A percentile compares a stretch with the other conserved stretches of the same genome.
phyloP scores from a whole-genome alignment of 768 basidiomycete species.

The Pleurotus ostreatus region DNA sequence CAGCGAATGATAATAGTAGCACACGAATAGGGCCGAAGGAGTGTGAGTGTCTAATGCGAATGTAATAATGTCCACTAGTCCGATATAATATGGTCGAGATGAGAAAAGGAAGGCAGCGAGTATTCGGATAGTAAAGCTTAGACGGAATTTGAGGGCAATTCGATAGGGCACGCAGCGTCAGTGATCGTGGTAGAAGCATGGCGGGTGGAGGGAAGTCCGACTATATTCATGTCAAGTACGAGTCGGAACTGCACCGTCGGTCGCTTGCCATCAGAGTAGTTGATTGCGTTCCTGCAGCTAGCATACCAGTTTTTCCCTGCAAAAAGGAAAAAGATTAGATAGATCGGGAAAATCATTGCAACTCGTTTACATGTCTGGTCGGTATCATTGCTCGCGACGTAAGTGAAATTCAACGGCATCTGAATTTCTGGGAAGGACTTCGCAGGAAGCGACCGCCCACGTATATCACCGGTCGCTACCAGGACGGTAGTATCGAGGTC shows the following conservation, averaged over 20 bases:
- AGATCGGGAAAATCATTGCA: neutral
- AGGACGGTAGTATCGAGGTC: slow-evolving; percentile 62
- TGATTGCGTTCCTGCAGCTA: slow-evolving; percentile 61
- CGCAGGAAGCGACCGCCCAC: slow-evolving; percentile 57
- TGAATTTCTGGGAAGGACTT: slow-evolving; percentile 60
- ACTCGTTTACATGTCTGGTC: slow-evolving; percentile 71
- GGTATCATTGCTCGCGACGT: slow-evolving; percentile 70
- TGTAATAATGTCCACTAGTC: neutral
- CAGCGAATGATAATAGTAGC: neutral
- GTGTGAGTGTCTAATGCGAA: neutral
- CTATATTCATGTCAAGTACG: slow-evolving; percentile 61
- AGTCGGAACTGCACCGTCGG: slow-evolving; percentile 65
- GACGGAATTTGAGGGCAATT: slow-evolving; percentile 49
- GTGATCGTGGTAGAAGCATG: slow-evolving; percentile 52
- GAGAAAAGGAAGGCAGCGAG: neutral
- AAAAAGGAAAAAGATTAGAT: slow-evolving; percentile 4
- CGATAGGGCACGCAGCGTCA: slow-evolving; percentile 66
- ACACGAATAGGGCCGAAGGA: neutral
- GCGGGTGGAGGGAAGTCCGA: slow-evolving; percentile 56
- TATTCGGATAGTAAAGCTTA: slow-evolving; percentile 26
- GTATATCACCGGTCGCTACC: slow-evolving; percentile 66
- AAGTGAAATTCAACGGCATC: slow-evolving; percentile 82
- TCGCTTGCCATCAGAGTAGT: slow-evolving; percentile 46
- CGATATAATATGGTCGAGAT: neutral
- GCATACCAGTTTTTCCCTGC: slow-evolving; percentile 74